Base-by-base conservation (phyloP, 768 basidiomycete species). In the Boletus rex-veris region DNA sequence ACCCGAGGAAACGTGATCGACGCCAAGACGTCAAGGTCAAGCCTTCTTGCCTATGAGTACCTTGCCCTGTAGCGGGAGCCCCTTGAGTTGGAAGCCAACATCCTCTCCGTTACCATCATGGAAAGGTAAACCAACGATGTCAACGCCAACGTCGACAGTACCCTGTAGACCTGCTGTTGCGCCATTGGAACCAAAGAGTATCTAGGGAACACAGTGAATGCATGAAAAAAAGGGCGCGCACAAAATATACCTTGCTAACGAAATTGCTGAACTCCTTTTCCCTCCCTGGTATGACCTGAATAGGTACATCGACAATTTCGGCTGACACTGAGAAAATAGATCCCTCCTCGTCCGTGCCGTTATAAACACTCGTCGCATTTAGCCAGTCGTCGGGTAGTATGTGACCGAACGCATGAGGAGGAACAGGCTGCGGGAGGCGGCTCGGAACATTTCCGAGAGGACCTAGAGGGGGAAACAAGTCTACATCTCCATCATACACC, bases 251-350 rank as follows among this genome's bases (percentile, higher is more conserved):
- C 83, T 93, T 92, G 58, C 78, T 71, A 15, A 92, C 81, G 55
- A 93, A 93, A 50, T 77, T 75, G 55, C 85, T 83, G 58, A 93
- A 91, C 62, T 87, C 80, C 56, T 77, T 82, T 67, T 90, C 80
- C 40, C 91, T 79, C 7, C 90, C 89, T 0, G 90, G 88, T 0
- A 93, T 73, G 10, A 92, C 86, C 52, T 90, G 73, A 30, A 93
- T 71, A 12, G 90, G 89, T 11, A 90, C 84, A 59, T 92, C 86
- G 3, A 78, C 75, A 44, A 92, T 79, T 58, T 77, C 76, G 8
- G 91, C 88, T 0, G 78, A 76, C 11, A 93, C 80, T 0, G 73
- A 71, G 57, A 84, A 83, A 4, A 75, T 72, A 1, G 80, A 74
- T 5, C 84, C 86, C 18, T 80, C 78, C 15, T 71, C 78, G 46